Evolutionary conservation across 176 grass and related monocot genomes (phyloP).

Genomic region (Triticum timopheevii): DNA sequence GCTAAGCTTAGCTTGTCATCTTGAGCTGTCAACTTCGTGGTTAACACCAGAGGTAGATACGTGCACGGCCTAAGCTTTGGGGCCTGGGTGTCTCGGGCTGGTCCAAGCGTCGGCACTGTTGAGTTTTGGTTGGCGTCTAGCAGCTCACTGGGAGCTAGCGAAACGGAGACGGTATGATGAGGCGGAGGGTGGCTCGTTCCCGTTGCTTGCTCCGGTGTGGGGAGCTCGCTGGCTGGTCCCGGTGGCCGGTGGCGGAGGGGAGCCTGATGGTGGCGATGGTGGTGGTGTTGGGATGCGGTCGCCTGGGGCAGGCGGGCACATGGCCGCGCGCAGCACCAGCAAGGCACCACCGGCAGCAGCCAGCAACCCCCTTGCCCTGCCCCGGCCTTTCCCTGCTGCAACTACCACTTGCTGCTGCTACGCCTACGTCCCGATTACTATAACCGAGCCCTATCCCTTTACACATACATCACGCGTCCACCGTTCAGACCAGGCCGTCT

Average conservation of each 20-base stretch:
- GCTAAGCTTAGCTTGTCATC: not conserved
- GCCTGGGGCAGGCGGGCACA: slow-evolving; percentile 48
- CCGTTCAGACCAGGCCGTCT: not conserved
- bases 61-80: not conserved
- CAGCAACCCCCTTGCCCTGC: not conserved
- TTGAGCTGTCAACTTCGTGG: not conserved
- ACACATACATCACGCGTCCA: not conserved
- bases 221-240: slow-evolving; percentile 18
- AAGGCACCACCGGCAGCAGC: no score
- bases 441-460: not conserved
- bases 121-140: not conserved
- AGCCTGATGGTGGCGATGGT: not conserved
- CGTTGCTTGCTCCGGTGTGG: not conserved
- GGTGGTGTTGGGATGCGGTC: slow-evolving; percentile 45
- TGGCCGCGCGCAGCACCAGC: slow-evolving; percentile 15
- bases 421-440: not conserved
- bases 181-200: not conserved
- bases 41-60: not conserved
- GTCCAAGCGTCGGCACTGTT: slow-evolving; percentile 11
- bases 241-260: not conserved
- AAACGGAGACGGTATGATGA: not conserved
- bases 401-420: not conserved
- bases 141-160: no score
- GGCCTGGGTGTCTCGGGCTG: not conserved
- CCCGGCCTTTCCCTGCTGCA: not conserved